These are phyloP conservation scores for Lentinula guzmanii DNA, from an alignment of 768 basidiomycete species.

Conservation along the genomic window DNA sequence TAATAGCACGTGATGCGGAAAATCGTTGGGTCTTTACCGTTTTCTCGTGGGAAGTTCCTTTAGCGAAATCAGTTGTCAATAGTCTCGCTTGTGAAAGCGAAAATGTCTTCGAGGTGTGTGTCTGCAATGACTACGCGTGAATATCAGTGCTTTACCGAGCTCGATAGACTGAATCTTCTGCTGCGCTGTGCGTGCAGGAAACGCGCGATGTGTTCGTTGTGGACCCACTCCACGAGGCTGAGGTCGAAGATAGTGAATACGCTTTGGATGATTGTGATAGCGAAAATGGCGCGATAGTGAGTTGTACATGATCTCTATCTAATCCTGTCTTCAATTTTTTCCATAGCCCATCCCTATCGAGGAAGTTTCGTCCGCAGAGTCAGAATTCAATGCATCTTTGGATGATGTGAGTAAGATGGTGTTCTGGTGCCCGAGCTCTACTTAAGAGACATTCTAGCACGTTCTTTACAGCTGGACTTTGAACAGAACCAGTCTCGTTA, in stretches of 20 bases:
- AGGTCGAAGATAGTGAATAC: neutral
- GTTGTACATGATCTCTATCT: neutral
- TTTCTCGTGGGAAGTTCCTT: neutral
- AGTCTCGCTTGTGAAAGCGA: neutral
- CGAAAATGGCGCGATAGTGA: neutral
- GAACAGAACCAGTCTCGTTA: slow-evolving; percentile 20
- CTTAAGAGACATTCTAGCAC: neutral
- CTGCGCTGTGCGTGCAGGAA: neutral
- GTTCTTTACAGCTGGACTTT: neutral
- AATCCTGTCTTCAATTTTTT: neutral
- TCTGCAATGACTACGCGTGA: no score
- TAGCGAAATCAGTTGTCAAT: neutral
- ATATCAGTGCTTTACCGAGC: neutral
- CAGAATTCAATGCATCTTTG: neutral
- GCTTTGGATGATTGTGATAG: neutral
- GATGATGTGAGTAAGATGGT: neutral
- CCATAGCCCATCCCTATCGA: neutral
- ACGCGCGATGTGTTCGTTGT: slow-evolving; percentile 1
- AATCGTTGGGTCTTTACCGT: no score
- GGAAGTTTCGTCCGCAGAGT: neutral
- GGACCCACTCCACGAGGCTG: neutral
- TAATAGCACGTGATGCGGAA: no score
- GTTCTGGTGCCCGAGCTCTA: neutral
- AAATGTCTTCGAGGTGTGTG: neutral
- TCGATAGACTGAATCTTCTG: neutral